Evolutionary conservation across 345 rosid species (phyloP).

Genomic region (Arabis alpina): DNA sequence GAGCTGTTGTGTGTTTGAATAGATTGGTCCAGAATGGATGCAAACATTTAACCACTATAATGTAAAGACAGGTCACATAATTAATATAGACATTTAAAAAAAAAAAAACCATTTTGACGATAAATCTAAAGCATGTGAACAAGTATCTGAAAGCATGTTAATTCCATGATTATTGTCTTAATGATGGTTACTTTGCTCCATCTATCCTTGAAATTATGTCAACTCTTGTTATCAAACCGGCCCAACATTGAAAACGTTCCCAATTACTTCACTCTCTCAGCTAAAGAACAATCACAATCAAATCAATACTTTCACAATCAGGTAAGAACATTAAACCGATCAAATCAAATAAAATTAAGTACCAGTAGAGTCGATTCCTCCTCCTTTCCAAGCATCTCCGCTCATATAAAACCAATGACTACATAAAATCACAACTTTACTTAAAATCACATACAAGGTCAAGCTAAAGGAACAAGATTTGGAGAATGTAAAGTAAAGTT

Average conservation of each 20-base stretch:
- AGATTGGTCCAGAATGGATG: constrained; percentile 11
- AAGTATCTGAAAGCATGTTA: background rate
- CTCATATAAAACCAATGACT: constrained; percentile 99
- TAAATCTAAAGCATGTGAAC: background rate
- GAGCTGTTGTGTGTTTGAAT: too few relatives aligned
- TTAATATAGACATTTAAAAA: too few relatives aligned
- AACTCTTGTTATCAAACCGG: constrained; percentile 11
- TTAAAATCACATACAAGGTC: background rate
- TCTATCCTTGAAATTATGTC: background rate
- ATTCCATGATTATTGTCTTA: constrained; percentile 1
- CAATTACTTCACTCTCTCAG: too few relatives aligned
- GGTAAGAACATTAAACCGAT: constrained; percentile 3
- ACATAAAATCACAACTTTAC: constrained; percentile 26
- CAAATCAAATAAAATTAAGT: constrained; percentile 28
- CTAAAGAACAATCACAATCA: too few relatives aligned
- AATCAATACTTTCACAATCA: background rate
- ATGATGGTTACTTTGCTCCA: constrained; percentile 4
- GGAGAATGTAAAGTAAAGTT: background rate
- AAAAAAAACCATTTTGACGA: background rate
- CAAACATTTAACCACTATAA: constrained; percentile 7
- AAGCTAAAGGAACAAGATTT: background rate
- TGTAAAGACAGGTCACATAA: background rate
- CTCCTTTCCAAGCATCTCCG: constrained; percentile 99
- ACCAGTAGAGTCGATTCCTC: constrained; percentile 98
- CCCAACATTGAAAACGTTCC: background rate